Evolutionary conservation across 495 filamentous ascomycete genomes (phyloP), one percentile per base, ranked within the genome.

Genomic region (Xylaria sp.): DNA sequence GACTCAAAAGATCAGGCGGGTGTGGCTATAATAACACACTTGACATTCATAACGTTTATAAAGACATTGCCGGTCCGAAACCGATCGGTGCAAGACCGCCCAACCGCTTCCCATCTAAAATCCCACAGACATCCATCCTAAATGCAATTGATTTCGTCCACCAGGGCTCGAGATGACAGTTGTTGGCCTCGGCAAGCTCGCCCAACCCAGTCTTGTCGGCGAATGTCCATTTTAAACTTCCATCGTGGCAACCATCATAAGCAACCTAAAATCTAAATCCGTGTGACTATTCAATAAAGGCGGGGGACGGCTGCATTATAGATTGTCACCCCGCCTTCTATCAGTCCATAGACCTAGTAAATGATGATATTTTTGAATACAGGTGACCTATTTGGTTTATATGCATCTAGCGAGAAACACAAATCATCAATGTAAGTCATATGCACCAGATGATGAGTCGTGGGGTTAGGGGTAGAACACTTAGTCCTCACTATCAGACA

Each of bases 11-110:
- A 0, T 58, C 40, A 35, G 46, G 52, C 35, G 11, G 8, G n/a
- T 46, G 7, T 50, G 40, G 31, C 48, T 21, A 21, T 40, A 35
- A 33, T 29, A 52, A 19, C 69, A 57, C 61, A 44, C n/a, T 66
- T 41, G 21, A 43, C 26, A 21, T 66, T 66, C 40, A 64, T 64
- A 57, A 37, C 48, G 21, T 71, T 66, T 71, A 58, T 44, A 48
- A 58, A 43, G 12, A 55, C 26, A 57, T 37, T 24, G 8, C 44
- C 48, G 24, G 29, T 69, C 31, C 21, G 19, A 62, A 24, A 29
- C 9, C 21, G 33, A 29, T 35, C 35, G 58, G 33, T n/a, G 1
- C n/a, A 40, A 61, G 33, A 59, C 64, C 59, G 35, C 15, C 59
- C 24, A 55, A 55, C 52, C 26, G 52, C 14, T 31, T 31, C 52